Conservation (phyloP, 257 asterid genomes). For the Cynanchum wilfordii region DNA sequence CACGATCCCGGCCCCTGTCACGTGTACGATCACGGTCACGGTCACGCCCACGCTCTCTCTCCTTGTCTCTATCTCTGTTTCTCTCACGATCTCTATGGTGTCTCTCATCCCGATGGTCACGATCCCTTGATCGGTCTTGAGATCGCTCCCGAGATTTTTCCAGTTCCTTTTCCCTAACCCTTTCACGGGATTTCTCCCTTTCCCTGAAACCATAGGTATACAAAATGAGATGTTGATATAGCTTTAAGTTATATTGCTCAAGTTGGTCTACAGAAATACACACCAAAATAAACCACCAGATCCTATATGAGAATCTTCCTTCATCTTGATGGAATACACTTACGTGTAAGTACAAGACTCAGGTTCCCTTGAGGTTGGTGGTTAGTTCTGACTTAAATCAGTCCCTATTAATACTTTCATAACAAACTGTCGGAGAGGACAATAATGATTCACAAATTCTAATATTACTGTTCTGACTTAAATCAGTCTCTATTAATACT, state of each 20-base stretch:
- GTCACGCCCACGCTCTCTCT: constrained; percentile 54
- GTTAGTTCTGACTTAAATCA: not conserved
- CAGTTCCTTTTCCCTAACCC: constrained; percentile 58
- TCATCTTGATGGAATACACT: no score
- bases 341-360: not conserved
- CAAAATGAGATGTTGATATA: not conserved
- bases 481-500: no score
- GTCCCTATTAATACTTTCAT: no score
- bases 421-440: not conserved
- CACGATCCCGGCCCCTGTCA: constrained; percentile 40
- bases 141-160: constrained; percentile 76
- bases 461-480: not conserved
- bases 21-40: constrained; percentile 45
- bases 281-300: not conserved
- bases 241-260: not conserved
- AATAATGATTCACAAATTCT: not conserved
- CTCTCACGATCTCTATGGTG: constrained; percentile 89
- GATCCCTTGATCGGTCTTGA: constrained; percentile 72
- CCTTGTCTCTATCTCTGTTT: constrained; percentile 58
- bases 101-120: constrained; percentile 78
- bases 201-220: constrained; percentile 34
- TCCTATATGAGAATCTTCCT: not conserved
- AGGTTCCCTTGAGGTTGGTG: not conserved
- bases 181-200: constrained; percentile 86
- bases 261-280: not conserved